These are phyloP conservation scores for Phaeophleospora eucalypticola DNA, from an alignment of 2,329 filamentous ascomycete species.

Conservation along the genomic window DNA sequence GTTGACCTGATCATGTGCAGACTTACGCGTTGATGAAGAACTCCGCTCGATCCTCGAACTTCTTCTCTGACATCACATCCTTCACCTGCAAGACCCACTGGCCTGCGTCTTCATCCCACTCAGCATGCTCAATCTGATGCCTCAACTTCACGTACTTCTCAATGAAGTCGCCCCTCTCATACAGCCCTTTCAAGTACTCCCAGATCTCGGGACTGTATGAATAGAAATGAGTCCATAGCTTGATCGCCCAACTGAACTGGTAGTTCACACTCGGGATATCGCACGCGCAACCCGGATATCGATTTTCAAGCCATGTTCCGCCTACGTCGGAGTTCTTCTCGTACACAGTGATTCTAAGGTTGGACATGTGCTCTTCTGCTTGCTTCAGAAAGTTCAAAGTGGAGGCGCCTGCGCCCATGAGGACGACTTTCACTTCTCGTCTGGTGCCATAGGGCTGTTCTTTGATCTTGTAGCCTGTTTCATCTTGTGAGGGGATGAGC, in stretches of 20 bases:
- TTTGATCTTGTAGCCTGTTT: slow-evolving; percentile 40
- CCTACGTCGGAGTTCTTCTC: slow-evolving; percentile 37
- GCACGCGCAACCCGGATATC: slow-evolving; percentile 39
- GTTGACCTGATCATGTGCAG: too few species aligned
- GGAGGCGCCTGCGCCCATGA: slow-evolving; percentile 44
- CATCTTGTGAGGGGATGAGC: slow-evolving; percentile 36
- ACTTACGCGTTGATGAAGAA: slow-evolving; percentile 45
- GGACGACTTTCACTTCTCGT: slow-evolving; percentile 37
- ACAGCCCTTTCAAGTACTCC: slow-evolving; percentile 46
- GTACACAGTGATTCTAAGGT: slow-evolving; percentile 38
- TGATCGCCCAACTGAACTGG: slow-evolving; percentile 51
- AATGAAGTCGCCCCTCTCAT: slow-evolving; percentile 42
- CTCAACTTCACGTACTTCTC: slow-evolving; percentile 45
- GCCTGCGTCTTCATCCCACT: slow-evolving; percentile 42
- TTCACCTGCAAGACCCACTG: slow-evolving; percentile 38
- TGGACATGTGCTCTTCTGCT: slow-evolving; percentile 40
- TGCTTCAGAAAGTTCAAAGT: slow-evolving; percentile 43
- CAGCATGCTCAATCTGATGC: slow-evolving; percentile 42
- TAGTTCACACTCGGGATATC: slow-evolving; percentile 48
- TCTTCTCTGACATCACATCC: slow-evolving; percentile 32
- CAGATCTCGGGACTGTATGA: slow-evolving; percentile 47
- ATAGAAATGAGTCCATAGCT: slow-evolving; percentile 47
- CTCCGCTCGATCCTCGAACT: slow-evolving; percentile 34
- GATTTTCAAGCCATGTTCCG: slow-evolving; percentile 34
- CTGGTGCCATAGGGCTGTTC: slow-evolving; percentile 44